phyloP scores from a whole-genome alignment of 257 asterid species.

The Jasminum sambac region DNA sequence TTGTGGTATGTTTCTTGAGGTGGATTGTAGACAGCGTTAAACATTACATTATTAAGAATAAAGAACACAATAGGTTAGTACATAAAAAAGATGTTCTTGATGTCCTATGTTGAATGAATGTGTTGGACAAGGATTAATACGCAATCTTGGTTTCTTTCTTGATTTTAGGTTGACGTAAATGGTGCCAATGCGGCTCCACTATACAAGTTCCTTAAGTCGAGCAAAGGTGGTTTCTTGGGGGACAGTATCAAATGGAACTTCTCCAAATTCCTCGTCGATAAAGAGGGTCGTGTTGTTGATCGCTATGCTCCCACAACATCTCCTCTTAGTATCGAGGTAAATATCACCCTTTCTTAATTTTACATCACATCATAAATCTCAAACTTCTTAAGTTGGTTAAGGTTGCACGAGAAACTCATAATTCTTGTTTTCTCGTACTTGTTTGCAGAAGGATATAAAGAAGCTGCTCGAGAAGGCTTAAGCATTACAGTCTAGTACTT shows the following conservation, averaged over 20 bases:
- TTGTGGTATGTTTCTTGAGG: neutral
- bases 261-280: slow-evolving; percentile 18
- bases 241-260: slow-evolving; percentile 21
- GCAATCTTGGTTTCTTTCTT: neutral
- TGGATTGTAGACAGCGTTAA: neutral
- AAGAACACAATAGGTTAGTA: neutral
- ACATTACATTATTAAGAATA: neutral
- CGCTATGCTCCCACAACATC: slow-evolving; percentile 20
- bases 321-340: slow-evolving; percentile 22
- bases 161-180: slow-evolving; percentile 19
- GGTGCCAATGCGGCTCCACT: slow-evolving; percentile 20
- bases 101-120: neutral
- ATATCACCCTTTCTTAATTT: too few species aligned
- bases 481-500: neutral
- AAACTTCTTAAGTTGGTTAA: neutral
- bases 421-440: neutral
- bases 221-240: slow-evolving; percentile 20
- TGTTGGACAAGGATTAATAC: neutral
- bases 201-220: slow-evolving; percentile 22
- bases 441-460: slow-evolving; percentile 18
- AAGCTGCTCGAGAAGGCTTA: slow-evolving; percentile 9
- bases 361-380: neutral
- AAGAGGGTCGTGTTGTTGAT: slow-evolving; percentile 16
- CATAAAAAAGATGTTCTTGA: neutral
- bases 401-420: neutral